Evolutionary conservation across 2,329 filamentous ascomycete species (phyloP), one percentile per base, ranked within the genome.

Genomic region (Neophaeococcomyces mojaviensis): DNA sequence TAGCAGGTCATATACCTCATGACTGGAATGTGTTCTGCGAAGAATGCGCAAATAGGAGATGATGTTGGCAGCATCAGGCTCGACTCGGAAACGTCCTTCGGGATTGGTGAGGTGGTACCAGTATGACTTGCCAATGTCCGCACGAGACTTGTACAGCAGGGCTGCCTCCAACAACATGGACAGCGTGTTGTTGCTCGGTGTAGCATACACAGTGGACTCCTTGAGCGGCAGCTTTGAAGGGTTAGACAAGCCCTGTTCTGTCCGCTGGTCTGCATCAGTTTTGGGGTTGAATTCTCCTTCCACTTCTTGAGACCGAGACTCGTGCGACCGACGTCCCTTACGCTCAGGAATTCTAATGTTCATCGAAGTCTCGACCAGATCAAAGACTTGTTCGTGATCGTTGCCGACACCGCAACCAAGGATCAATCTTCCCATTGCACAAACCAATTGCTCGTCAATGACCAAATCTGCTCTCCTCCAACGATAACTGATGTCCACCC

Each of bases 321-420:
- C 15, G 13, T 32, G 6, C 9, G 33, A 35, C 3, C 9, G 10
- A 10, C 26, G 24, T 10, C 31, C 33, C 13, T 43, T 39, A 22
- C 47, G 46, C 35, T 51, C 55, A 24, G 53, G 57, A 16, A 55
- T 39, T 15, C 46, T 24, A 34, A 95, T 76, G 38, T 79, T 76
- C 79, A 90, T 89, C 1, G 88, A 86, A 64, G 95, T 82, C 54
- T 88, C 76, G n/a, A 94, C 66, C 16, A 96, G 70, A 32, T 78
- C 77, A 18, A 95, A 73, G 2, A 95, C 71, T 56, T 87, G 79
- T 51, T 84, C 78, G 63, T 76, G 81, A 55, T 92, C 82, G 40
- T 71, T 65, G 15, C 76, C 69, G 9, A 73, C 66, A 30, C 64
- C 68, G 13, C 84, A 80, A 40, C 82, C 68, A 18, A 88, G 67